Evolutionary conservation across 208 protist genomes (phyloP), one percentile per base, ranked within the genome.

Genomic region (Leishmania arabica): DNA sequence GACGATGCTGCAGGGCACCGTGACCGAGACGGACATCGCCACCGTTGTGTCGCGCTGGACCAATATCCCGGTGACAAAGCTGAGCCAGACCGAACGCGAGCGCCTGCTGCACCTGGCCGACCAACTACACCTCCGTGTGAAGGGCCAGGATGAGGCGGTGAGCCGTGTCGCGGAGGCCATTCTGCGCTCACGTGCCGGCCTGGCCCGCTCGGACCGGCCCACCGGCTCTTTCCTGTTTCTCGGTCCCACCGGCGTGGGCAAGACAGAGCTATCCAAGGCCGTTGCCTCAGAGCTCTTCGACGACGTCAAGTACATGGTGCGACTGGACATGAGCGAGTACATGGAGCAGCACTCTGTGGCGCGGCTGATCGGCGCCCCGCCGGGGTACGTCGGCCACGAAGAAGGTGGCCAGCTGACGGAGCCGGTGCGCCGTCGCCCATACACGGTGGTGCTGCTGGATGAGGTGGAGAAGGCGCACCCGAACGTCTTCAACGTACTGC

Each of bases 301-400:
- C 86, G 93, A 98, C 79, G 98, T 99, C 40, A 94, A 98, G 40
- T 89, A 96, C 78, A 99, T 99, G 70, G 92, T 99, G 40, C 95
- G 99, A 31, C 98, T 99, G 65, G 99, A 99, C 94, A 99, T 99
- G 99, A 98, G 90, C 78, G 99, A 99, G 91, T 99, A 99, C 90
- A 99, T 99, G 98, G 98, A 99, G 87, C 76, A 92, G 71, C 98
- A 99, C 88, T 94, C 93, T 4, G 98, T 99, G 21, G 87, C 98
- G 3, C 91, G 99, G 34, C 92, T 99, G 6, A 99, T 99, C 79
- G 99, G 99, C 60, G 95, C 99, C 6, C 99, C 99, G 54, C 99
- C 99, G 34, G 99, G 99, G 60, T 99, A 99, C 86, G 97, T 99
- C 17, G 99, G 99, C 56, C 99, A 99, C 84, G 99, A 99, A 17